Conservation (phyloP, 2,329 filamentous ascomycete species). For the Zalaria obscura region DNA sequence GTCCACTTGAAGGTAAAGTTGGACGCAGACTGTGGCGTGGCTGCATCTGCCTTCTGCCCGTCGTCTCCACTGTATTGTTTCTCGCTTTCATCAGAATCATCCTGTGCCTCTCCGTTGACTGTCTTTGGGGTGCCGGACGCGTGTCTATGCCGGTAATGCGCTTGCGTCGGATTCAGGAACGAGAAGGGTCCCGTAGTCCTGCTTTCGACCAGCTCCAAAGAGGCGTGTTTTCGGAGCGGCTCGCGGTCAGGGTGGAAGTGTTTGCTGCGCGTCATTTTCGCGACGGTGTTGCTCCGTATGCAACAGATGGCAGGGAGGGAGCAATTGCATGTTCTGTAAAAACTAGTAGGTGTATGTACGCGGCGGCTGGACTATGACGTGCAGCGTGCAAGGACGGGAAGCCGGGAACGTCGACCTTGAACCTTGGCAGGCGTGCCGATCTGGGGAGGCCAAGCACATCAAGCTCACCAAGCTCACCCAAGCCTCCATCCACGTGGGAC, state of each 20-base stretch:
- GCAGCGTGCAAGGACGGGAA: no score
- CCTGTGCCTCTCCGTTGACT: neutral
- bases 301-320: neutral
- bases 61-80: neutral
- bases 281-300: neutral
- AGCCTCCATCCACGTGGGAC: no score
- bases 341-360: no score
- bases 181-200: constrained; percentile 25
- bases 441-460: no score
- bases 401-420: no score
- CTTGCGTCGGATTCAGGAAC: constrained; percentile 37
- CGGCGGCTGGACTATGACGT: no score
- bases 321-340: neutral
- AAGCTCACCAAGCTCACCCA: no score
- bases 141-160: constrained; percentile 15
- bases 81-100: no score
- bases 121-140: neutral
- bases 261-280: constrained; percentile 13
- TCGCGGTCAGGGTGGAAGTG: constrained; percentile 14
- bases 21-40: neutral
- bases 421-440: no score
- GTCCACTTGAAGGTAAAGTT: constrained; percentile 22
- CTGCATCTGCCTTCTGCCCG: neutral
- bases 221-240: constrained; percentile 12
- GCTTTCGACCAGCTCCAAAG: constrained; percentile 12